These are phyloP conservation scores for Leishmania lainsoni DNA, from an alignment of 208 protist species.

Conservation along the genomic window DNA sequence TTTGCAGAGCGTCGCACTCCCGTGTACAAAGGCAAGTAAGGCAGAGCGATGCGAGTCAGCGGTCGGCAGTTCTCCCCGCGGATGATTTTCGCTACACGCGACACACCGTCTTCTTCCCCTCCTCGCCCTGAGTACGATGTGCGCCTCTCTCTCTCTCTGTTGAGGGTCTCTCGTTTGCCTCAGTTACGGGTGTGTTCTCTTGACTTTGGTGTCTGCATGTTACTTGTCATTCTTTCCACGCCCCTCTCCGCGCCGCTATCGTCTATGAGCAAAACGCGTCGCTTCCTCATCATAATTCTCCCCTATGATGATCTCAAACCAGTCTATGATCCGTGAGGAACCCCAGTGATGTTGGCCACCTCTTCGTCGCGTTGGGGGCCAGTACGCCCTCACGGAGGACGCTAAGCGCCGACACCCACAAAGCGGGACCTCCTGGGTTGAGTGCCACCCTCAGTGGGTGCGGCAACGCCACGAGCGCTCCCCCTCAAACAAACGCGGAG, in stretches of 20 bases:
- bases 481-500: too few species aligned
- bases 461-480: too few species aligned
- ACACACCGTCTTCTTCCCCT: not conserved
- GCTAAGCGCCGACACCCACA: too few species aligned
- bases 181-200: not conserved
- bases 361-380: too few species aligned
- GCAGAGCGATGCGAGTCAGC: not conserved
- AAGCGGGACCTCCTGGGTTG: too few species aligned
- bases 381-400: too few species aligned
- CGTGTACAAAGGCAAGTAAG: conserved; percentile 83
- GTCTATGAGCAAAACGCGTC: not conserved
- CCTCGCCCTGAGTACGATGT: not conserved
- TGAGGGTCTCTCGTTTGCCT: not conserved
- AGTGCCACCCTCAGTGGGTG: too few species aligned
- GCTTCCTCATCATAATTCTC: not conserved
- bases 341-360: too few species aligned
- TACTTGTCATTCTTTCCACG: not conserved
- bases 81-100: not conserved
- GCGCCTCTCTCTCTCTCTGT: not conserved
- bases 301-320: not conserved
- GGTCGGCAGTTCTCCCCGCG: not conserved
- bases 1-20: conserved; percentile 91
- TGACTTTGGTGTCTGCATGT: not conserved
- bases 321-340: not conserved
- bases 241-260: not conserved